Conservation (phyloP, 2,329 filamentous ascomycete species). For the Diaporthe batatas region DNA sequence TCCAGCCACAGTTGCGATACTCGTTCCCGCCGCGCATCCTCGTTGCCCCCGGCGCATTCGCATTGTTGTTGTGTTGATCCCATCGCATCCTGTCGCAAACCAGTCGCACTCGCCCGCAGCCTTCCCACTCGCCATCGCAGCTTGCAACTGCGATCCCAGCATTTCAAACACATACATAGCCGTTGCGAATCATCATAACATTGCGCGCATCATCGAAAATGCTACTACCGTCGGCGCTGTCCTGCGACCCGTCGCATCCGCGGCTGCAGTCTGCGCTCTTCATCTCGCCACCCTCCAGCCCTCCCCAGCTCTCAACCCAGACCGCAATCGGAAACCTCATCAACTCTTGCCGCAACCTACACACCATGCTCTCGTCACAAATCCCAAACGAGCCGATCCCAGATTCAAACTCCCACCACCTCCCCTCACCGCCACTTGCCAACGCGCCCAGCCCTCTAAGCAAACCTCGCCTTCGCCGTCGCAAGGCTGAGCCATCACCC, state of each 20-base stretch:
- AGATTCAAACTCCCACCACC: conserved; percentile 51
- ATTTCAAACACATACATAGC: neutral
- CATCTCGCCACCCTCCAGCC: conserved; percentile 71
- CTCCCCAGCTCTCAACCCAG: conserved; percentile 61
- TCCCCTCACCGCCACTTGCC: conserved; percentile 69
- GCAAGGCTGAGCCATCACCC: conserved; percentile 49
- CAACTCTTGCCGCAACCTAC: conserved; percentile 71
- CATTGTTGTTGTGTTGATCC: conserved; percentile 16
- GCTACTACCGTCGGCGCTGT: conserved; percentile 70
- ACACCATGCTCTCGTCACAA: conserved; percentile 66
- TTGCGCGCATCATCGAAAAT: conserved; percentile 52
- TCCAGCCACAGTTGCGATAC: neutral
- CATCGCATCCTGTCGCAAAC: conserved; percentile 39
- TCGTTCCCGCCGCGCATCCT: conserved; percentile 36
- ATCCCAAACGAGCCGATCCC: conserved; percentile 53
- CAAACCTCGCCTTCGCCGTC: conserved; percentile 68
- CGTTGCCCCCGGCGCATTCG: conserved; percentile 40
- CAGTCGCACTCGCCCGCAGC: conserved; percentile 25
- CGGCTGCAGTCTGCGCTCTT: conserved; percentile 64
- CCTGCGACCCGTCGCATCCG: conserved; percentile 68
- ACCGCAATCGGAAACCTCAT: conserved; percentile 67
- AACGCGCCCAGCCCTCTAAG: conserved; percentile 62
- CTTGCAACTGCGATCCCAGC: neutral
- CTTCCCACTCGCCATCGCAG: conserved; percentile 15
- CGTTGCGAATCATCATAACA: neutral